Percentiles rank a stretch among this genome's conserved stretches.
Evolutionary conservation across 495 filamentous ascomycete species (phyloP).

Genomic region (Neurospora africana): DNA sequence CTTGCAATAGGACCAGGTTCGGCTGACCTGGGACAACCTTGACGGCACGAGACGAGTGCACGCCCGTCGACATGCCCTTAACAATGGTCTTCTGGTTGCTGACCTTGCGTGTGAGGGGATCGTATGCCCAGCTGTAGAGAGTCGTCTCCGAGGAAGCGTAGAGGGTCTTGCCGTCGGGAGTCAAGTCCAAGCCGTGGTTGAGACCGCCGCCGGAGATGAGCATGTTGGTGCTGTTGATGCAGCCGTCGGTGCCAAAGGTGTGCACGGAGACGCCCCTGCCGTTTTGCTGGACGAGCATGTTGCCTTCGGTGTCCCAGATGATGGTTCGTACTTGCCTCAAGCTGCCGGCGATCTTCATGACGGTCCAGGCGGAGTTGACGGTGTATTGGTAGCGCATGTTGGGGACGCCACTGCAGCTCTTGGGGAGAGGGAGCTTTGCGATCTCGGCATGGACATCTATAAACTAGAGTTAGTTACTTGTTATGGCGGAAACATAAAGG

Average conservation of each 20-base stretch:
- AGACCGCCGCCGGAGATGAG: constrained; percentile 33
- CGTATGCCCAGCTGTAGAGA: constrained; percentile 51
- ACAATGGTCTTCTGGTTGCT: constrained; percentile 39
- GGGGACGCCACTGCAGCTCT: constrained; percentile 23
- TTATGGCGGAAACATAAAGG: not conserved
- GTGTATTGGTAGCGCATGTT: constrained; percentile 24
- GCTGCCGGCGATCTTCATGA: constrained; percentile 43
- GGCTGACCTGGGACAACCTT: constrained; percentile 42
- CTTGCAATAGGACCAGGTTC: constrained; percentile 43
- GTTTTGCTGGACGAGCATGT: constrained; percentile 49
- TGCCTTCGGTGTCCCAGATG: constrained; percentile 49
- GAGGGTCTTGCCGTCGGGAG: constrained; percentile 49
- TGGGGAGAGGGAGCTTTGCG: constrained; percentile 19
- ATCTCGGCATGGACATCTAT: constrained; percentile 11
- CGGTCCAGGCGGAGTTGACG: constrained; percentile 45
- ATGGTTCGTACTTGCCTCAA: constrained; percentile 47
- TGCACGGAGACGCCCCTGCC: constrained; percentile 43
- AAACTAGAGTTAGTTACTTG: not conserved
- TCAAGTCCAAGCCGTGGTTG: constrained; percentile 59
- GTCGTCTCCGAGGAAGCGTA: constrained; percentile 50
- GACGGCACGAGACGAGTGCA: constrained; percentile 52
- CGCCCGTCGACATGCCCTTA: constrained; percentile 43
- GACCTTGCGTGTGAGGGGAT: constrained; percentile 33
- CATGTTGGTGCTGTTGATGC: constrained; percentile 27
- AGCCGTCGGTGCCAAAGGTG: constrained; percentile 40